Evolutionary conservation across 352 stramenopile species (phyloP).

Genomic region (Pythium brassicae): DNA sequence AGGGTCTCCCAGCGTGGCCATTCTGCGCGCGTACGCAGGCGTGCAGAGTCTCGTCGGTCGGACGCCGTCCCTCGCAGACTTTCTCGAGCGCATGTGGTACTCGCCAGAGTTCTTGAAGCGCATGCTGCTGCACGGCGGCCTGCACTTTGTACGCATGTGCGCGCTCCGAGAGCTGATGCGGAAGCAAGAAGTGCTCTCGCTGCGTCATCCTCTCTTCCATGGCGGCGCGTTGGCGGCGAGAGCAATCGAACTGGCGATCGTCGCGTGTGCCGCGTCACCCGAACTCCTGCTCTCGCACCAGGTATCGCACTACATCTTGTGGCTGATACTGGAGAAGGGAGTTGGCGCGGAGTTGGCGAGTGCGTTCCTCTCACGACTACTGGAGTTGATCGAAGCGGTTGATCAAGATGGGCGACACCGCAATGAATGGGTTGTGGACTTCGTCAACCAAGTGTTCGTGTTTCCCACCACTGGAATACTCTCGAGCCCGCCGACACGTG

Average conservation of each 20-base stretch:
- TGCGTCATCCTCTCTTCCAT: neutral
- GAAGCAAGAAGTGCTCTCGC: conserved; percentile 1
- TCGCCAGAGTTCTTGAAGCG: conserved; percentile 1
- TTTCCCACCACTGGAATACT: neutral
- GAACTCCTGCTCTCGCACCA: neutral
- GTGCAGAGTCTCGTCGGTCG: neutral
- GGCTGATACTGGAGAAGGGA: neutral
- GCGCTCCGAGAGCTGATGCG: conserved; percentile 13
- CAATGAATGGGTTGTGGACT: neutral
- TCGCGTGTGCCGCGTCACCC: neutral
- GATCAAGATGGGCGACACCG: neutral
- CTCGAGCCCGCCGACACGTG: neutral
- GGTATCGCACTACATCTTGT: conserved; percentile 2
- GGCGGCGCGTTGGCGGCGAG: neutral
- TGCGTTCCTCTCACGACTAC: neutral
- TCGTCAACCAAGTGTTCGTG: conserved; percentile 2
- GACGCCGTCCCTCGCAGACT: neutral
- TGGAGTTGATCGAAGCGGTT: neutral
- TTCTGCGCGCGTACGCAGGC: conserved; percentile 3
- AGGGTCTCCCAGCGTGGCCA: neutral
- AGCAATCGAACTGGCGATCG: neutral
- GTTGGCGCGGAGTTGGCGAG: neutral
- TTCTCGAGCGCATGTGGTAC: no score
- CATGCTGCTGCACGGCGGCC: conserved; percentile 5
- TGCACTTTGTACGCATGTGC: conserved; percentile 16